phyloP scores from a whole-genome alignment of 768 basidiomycete species.

The Mycena crocata region DNA sequence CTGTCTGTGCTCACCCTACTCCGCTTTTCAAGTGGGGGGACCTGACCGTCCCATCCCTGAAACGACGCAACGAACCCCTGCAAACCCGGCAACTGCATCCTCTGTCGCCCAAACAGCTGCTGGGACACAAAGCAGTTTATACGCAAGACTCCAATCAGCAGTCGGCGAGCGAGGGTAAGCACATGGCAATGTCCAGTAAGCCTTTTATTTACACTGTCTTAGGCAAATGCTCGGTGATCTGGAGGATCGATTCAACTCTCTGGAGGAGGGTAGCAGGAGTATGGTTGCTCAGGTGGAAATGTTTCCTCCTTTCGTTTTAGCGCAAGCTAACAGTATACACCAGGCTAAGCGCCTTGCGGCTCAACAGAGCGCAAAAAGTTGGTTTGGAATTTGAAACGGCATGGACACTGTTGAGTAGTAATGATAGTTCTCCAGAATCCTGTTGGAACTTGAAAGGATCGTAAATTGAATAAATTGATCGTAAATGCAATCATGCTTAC shows the following conservation, averaged over 20 bases:
- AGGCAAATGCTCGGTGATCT: slow-evolving; percentile 74
- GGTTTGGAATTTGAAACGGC: slow-evolving; percentile 77
- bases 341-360: slow-evolving; percentile 75
- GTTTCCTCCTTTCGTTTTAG: neutral
- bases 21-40: slow-evolving; percentile 64
- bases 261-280: slow-evolving; percentile 74
- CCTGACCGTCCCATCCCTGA: slow-evolving; percentile 67
- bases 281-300: slow-evolving; percentile 75
- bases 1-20: neutral
- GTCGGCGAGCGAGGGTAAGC: slow-evolving; percentile 73
- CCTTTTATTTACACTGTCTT: neutral
- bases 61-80: slow-evolving; percentile 20
- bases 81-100: slow-evolving; percentile 35
- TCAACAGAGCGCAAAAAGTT: slow-evolving; percentile 71
- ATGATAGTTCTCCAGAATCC: no score
- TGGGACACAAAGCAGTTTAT: slow-evolving; percentile 54
- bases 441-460: no score
- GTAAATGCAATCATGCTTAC: neutral
- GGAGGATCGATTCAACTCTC: slow-evolving; percentile 69
- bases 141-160: slow-evolving; percentile 62
- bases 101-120: slow-evolving; percentile 49
- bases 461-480: no score
- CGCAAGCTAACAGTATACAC: neutral
- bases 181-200: neutral
- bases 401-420: no score